Base-by-base conservation (phyloP, 2,329 filamentous ascomycete genomes). In the Sporothrix humicola region DNA sequence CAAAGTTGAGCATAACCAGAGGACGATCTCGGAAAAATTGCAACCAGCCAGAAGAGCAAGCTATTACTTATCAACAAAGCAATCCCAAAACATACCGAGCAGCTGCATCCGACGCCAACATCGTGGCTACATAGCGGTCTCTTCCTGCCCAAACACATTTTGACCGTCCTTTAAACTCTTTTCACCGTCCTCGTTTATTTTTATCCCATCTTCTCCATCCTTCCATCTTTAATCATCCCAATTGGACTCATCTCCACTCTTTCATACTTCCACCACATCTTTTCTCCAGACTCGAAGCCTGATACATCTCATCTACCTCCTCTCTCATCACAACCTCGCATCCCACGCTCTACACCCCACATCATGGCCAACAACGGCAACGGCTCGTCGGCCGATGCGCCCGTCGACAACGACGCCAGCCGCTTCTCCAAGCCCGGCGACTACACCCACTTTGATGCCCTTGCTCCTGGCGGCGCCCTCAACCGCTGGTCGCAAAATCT, bases 401-500 rank as follows among this genome's bases (percentile, higher is more conserved):
- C 46, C 10, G 54, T 20, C 6, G 54, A 63, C 1, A 1, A 23
- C 7, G 10, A 46, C 12, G 46, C 54, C 17, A 58, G 69, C 59
- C 75, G 75, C 1, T 71, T 73, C 52, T 23, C 85, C 76, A 86
- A 85, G 78, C 82, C 84, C 15, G 86, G 85, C 69, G 87, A 88
- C 76, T 89, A 88, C 78, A 83, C 88, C 77, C 84, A 85, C 73
- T 89, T 88, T 80, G 81, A 84, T 59, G 82, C 81, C 71, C 82
- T 89, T 7, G 86, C 87, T 1, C 81, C 87, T 0, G 86, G 86
- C 15, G 87, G 85, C 1, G 79, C 84, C 23, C 84, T 98, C 76
- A 98, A 98, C 83, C 90, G 92, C 75, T 97, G 93, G 88, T 97
- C 94, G 4, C 89, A 93, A 20, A 91, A 89, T 61, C 84, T 98